These are phyloP conservation scores for Podaxis pistillaris DNA, from an alignment of 768 basidiomycete genomes.

Conservation along the genomic window DNA sequence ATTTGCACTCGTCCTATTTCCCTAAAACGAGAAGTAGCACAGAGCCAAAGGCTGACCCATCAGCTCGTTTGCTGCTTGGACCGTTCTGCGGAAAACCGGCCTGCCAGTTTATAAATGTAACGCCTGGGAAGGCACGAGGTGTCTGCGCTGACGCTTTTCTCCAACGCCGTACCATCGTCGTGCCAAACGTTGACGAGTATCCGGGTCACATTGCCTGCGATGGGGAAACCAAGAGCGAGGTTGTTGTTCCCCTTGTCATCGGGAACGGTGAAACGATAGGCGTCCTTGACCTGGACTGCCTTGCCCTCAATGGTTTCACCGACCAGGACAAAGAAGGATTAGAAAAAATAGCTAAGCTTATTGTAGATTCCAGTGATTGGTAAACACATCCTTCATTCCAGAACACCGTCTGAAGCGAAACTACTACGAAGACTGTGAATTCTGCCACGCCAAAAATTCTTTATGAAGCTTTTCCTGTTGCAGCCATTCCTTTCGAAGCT, in stretches of 20 bases:
- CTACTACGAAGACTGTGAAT: slow-evolving; percentile 16
- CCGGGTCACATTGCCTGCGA: slow-evolving; percentile 97
- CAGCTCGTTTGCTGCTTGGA: slow-evolving; percentile 58
- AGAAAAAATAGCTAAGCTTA: slow-evolving; percentile 64
- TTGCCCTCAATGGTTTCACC: slow-evolving; percentile 67
- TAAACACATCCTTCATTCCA: slow-evolving; percentile 26
- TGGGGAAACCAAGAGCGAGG: slow-evolving; percentile 85
- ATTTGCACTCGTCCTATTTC: slow-evolving; percentile 66
- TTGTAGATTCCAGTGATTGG: slow-evolving; percentile 69
- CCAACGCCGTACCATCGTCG: slow-evolving; percentile 55
- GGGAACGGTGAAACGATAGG: slow-evolving; percentile 40
- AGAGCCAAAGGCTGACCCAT: slow-evolving; percentile 18
- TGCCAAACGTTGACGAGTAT: slow-evolving; percentile 74
- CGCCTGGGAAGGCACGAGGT: slow-evolving; percentile 57
- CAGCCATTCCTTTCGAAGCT: slow-evolving; percentile 68
- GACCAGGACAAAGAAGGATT: slow-evolving; percentile 77
- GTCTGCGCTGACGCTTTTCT: slow-evolving; percentile 85
- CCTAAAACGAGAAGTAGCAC: slow-evolving; percentile 38
- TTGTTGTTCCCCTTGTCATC: slow-evolving; percentile 75
- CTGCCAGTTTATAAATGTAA: slow-evolving; percentile 74
- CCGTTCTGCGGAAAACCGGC: slow-evolving; percentile 93
- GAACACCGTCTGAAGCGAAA: neutral
- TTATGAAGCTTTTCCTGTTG: slow-evolving; percentile 78
- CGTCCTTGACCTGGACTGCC: slow-evolving; percentile 87
- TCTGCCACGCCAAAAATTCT: slow-evolving; percentile 60